phyloP scores from a whole-genome alignment of 495 filamentous ascomycete species.

The Aspergillus campestris region DNA sequence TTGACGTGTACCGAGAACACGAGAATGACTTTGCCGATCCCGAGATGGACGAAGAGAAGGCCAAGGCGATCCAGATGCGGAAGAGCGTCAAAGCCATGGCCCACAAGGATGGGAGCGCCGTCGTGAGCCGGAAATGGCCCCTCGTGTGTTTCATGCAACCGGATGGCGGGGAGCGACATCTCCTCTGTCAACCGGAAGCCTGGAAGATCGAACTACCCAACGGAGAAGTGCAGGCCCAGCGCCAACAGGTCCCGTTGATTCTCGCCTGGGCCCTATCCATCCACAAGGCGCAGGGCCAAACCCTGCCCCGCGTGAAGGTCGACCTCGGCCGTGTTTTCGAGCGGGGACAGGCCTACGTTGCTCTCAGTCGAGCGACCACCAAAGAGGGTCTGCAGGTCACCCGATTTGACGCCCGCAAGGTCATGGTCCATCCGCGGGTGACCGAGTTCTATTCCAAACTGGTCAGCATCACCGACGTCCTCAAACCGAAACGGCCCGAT shows the following conservation, averaged over 20 bases:
- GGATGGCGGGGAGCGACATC: slow-evolving; percentile 67
- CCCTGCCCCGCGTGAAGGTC: slow-evolving; percentile 88
- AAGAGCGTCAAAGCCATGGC: slow-evolving; percentile 41
- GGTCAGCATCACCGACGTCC: slow-evolving; percentile 41
- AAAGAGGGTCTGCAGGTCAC: slow-evolving; percentile 84
- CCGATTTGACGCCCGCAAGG: slow-evolving; percentile 80
- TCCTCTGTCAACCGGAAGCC: slow-evolving; percentile 75
- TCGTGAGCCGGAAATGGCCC: slow-evolving; percentile 52
- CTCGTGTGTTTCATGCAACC: slow-evolving; percentile 71
- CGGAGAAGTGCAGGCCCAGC: slow-evolving; percentile 84
- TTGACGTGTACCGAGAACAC: slow-evolving; percentile 53
- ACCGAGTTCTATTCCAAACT: slow-evolving; percentile 75
- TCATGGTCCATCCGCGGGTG: slow-evolving; percentile 89
- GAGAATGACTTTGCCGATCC: slow-evolving; percentile 45
- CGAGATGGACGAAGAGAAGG: slow-evolving; percentile 33
- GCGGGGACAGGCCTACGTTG: slow-evolving; percentile 67
- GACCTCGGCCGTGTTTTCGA: slow-evolving; percentile 89
- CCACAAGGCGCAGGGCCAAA: slow-evolving; percentile 97
- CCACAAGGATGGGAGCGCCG: slow-evolving; percentile 26
- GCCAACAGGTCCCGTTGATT: slow-evolving; percentile 59
- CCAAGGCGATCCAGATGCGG: slow-evolving; percentile 33
- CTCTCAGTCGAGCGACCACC: slow-evolving; percentile 66
- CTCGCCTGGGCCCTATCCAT: slow-evolving; percentile 95
- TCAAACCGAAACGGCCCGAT: slow-evolving; percentile 22
- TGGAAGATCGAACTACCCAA: slow-evolving; percentile 98